Conservation (phyloP, 139 green algal genomes). For the Cymbomonas tetramitiformis region DNA sequence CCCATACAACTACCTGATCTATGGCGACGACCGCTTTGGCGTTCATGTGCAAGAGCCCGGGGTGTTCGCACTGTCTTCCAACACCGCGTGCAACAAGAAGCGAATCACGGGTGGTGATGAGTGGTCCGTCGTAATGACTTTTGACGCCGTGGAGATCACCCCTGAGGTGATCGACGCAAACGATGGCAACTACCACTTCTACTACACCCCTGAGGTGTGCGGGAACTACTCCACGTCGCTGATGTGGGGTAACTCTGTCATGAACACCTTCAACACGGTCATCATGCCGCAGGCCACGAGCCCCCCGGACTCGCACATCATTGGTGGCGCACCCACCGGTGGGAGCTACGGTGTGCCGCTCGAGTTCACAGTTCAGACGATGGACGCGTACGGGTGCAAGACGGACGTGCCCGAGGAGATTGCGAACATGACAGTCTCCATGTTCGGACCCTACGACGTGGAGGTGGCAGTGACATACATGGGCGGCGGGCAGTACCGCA, state of each 20-base stretch:
- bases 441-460: slow-evolving; percentile 10
- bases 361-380: slow-evolving; percentile 9
- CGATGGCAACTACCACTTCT: slow-evolving; percentile 21
- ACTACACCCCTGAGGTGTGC: not conserved
- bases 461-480: not conserved
- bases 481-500: slow-evolving; percentile 8
- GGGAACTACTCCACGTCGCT: slow-evolving; percentile 8
- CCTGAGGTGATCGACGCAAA: slow-evolving; percentile 5
- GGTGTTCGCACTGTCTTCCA: not conserved
- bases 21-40: too few species aligned
- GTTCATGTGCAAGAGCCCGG: too few species aligned
- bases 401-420: too few species aligned
- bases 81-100: slow-evolving; percentile 17
- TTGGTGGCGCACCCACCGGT: not conserved
- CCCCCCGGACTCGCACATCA: not conserved
- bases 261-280: not conserved
- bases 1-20: too few species aligned
- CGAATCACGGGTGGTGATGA: slow-evolving; percentile 5
- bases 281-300: not conserved
- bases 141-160: not conserved
- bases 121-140: not conserved
- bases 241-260: not conserved
- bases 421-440: not conserved
- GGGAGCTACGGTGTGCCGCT: not conserved
- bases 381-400: slow-evolving; percentile 16